Evolutionary conservation across 345 rosid species (phyloP).

Genomic region (Salix purpurea): DNA sequence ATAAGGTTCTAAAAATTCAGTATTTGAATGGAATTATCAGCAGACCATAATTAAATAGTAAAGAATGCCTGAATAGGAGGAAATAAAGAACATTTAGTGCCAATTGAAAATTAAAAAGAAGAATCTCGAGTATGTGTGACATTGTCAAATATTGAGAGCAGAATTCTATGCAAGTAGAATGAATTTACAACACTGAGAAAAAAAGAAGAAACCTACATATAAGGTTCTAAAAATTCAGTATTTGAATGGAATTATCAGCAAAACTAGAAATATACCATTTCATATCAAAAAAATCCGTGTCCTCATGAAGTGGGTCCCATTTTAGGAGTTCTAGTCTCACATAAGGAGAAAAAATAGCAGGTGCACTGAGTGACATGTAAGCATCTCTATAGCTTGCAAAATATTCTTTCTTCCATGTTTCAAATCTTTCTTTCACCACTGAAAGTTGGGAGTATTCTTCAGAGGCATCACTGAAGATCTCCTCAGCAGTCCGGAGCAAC

Average conservation of each 20-base stretch:
- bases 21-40: not conserved
- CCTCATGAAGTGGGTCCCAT: conserved; percentile 89
- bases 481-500: conserved; percentile 70
- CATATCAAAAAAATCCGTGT: conserved; percentile 71
- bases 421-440: conserved; percentile 70
- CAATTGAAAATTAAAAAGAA: not conserved
- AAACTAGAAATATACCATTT: conserved; percentile 49
- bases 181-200: not conserved
- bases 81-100: not conserved
- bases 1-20: not conserved
- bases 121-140: not conserved
- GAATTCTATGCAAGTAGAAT: too few relatives aligned
- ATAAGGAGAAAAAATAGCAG: conserved; percentile 88
- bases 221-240: not conserved
- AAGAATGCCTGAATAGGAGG: conserved; percentile 61
- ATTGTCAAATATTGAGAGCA: too few relatives aligned
- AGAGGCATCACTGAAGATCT: conserved; percentile 79
- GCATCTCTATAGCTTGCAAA: conserved; percentile 75
- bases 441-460: conserved; percentile 90
- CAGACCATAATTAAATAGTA: conserved; percentile 76
- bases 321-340: conserved; percentile 85
- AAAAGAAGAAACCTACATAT: not conserved
- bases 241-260: not conserved
- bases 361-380: conserved; percentile 77
- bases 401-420: conserved; percentile 82